Base-by-base conservation (phyloP, 768 basidiomycete genomes). In the Fibroporia radiculosa region DNA sequence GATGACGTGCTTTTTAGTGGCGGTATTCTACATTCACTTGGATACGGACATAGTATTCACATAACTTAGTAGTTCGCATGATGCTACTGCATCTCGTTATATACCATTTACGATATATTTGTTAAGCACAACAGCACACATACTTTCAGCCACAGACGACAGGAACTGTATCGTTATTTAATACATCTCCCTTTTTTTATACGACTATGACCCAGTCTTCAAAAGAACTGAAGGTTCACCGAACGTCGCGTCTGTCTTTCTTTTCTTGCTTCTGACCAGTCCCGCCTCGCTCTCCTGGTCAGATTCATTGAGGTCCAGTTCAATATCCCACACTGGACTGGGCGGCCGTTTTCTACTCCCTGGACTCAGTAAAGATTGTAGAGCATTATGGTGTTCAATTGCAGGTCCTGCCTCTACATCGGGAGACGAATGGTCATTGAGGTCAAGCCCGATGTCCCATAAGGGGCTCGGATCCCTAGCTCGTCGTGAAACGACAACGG, bases 371-470 rank as follows among this genome's bases (percentile, higher is more conserved):
- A 20, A n/a, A 13, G 27, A 11, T 4, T 31, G 14, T 22, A 43
- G 28, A 10, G 28, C 28, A 22, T 18, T 28, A 18, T 45, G 31
- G 24, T 19, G 31, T 14, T 46, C 22, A 5, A 48, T 45, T 3
- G 50, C 42, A 7, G 51, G 52, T 22, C 45, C 47, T 13, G 46
- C 40, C 33, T 45, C 49, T 5, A 50, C 42, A 3, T 35, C 50
- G 2, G 56, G 48, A 3, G 61, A 54, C 20, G 50, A 55, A 11
- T 50, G 56, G 23, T 52, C 45, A 8, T 73, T 57, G 26, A 75
- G 60, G 45, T 80, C 79, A 4, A 75, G 67, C 51, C 86, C 85
- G 44, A 86, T 82, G 55, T 85, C 83, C 86, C 86, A 88, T 6
- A 68, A 64, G 1, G 83, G 80, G 55, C 81, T 84, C 4, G 68